These are phyloP conservation scores for Zea luxurians DNA, from an alignment of 176 grass and related monocot species.

Conservation along the genomic window DNA sequence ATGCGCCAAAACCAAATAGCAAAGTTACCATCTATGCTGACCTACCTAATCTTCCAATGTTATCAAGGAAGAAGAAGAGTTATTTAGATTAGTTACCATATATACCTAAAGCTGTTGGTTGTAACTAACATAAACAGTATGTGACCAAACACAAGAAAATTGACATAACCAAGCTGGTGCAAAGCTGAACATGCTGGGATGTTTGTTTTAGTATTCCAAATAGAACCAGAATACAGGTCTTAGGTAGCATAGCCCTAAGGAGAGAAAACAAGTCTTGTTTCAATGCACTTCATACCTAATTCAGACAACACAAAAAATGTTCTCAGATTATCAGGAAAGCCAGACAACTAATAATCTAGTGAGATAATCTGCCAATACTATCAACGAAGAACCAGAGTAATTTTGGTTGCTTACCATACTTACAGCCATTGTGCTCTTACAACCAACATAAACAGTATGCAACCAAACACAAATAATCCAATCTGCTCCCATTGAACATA, in stretches of 20 bases:
- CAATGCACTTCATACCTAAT: no score
- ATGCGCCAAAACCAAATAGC: neutral
- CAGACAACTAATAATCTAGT: neutral
- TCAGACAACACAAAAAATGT: neutral
- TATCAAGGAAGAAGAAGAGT: neutral
- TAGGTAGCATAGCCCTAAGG: no score
- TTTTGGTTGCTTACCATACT: neutral
- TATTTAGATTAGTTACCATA: neutral
- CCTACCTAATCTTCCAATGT: neutral
- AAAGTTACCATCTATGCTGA: neutral
- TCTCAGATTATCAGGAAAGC: neutral
- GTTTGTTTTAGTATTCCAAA: no score
- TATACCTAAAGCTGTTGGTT: neutral
- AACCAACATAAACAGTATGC: neutral
- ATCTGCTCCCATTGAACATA: neutral
- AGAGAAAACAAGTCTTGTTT: no score
- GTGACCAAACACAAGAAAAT: neutral
- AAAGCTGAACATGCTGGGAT: no score
- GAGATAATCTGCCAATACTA: neutral
- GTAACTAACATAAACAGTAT: neutral
- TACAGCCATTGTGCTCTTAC: neutral
- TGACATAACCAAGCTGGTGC: no score
- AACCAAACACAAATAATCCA: neutral
- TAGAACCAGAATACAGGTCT: no score
- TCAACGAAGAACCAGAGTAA: slow-evolving; percentile 14